Conservation (phyloP, 2,329 filamentous ascomycete genomes). For the Teratosphaeria pseudoeucalypti region DNA sequence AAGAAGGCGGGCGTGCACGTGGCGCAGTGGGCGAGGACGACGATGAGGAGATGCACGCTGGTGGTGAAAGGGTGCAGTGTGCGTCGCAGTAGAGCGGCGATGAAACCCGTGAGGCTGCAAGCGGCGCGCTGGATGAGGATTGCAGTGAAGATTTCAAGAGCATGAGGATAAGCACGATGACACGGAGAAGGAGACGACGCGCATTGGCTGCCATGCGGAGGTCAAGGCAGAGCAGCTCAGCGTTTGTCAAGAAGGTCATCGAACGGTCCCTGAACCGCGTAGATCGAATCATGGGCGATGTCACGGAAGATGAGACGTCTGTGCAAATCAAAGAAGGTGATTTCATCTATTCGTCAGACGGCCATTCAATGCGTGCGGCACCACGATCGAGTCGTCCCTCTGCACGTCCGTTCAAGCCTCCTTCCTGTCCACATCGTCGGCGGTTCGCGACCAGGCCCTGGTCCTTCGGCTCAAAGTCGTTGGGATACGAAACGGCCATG, state of each 20-base stretch:
- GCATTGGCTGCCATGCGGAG: background rate
- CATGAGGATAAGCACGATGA: slow-evolving; percentile 3
- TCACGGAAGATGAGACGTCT: background rate
- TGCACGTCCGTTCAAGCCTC: background rate
- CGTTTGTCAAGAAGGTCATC: background rate
- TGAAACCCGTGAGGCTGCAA: background rate
- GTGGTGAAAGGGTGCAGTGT: slow-evolving; percentile 74
- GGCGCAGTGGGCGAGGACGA: slow-evolving; percentile 54
- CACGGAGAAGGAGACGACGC: background rate
- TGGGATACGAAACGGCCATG: background rate
- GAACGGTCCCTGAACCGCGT: background rate
- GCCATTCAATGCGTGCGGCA: background rate
- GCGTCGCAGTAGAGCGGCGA: slow-evolving; percentile 59
- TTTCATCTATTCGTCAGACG: background rate
- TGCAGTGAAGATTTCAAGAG: background rate
- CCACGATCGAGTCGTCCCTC: background rate
- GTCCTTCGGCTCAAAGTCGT: background rate
- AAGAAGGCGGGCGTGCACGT: slow-evolving; percentile 51
- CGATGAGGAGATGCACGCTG: slow-evolving; percentile 48
- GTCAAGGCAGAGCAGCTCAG: background rate
- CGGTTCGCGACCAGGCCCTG: background rate
- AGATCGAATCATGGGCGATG: background rate
- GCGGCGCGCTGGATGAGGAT: background rate
- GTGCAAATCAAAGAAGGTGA: background rate
- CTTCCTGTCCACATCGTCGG: background rate